Evolutionary conservation across 2,329 filamentous ascomycete species (phyloP), one percentile per base, ranked within the genome.

Genomic region (Aspergillus persii): DNA sequence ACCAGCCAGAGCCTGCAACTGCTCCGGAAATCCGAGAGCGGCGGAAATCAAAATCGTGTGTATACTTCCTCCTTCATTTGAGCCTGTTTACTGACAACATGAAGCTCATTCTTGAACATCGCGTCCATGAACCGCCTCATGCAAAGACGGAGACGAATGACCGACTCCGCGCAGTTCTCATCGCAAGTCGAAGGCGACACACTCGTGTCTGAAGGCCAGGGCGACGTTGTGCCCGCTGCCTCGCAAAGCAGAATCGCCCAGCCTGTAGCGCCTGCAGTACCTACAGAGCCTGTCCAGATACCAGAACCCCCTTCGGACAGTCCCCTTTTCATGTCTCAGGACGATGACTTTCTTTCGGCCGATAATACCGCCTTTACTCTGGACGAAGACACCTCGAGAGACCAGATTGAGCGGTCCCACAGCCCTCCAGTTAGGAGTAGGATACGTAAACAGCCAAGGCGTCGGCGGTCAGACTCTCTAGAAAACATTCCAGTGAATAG

Each of bases 21-120:
- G 18, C 31, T 18, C 8, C 11, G 30, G 31, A 50, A 47, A 31
- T n/a, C 26, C 26, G 48, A 18, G 8, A 62, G 33, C 62, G 59
- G 39, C 62, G 66, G 36, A 63, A 60, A n/a, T 62, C 61, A 15
- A 64, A 59, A 58, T 52, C 56, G 60, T 67, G 49, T 61, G 65
- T 60, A 9, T 11, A 36, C 49, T 11, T 11, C 8, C 15, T 18
- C 33, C 5, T 4, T 4, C 47, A 8, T 27, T 4, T 26, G 9
- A 48, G 9, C 52, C 26, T 7, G 31, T 48, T 33, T 29, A 39
- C 36, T 53, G 57, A 59, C 46, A 29, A 29, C 50, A 7, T 8
- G n/a, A 23, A 67, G 64, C n/a, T 48, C 53, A 6, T 66, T 60
- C 8, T 41, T 66, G 11, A 64, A 65, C 15, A 3, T 52, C n/a